A percentile compares a stretch with the other conserved stretches of the same genome.
These are phyloP conservation scores for Colletotrichum phormii DNA, from an alignment of 2,329 filamentous ascomycete genomes.

Conservation along the genomic window DNA sequence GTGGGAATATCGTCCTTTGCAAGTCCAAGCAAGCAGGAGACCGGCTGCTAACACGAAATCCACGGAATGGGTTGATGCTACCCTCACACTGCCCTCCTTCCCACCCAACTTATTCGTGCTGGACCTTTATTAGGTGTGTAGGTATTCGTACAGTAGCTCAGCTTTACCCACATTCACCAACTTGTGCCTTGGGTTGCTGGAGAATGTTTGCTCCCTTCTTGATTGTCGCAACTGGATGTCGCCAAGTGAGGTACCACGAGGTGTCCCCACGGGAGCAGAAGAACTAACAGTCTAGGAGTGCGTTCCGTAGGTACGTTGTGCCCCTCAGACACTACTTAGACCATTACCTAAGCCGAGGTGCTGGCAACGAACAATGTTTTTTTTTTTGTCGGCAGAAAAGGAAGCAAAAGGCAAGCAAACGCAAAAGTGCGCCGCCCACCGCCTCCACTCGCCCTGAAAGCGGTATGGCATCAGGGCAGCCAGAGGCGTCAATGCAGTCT, in stretches of 20 bases:
- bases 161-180: background rate
- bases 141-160: too few species aligned
- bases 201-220: background rate
- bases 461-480: slow-evolving; percentile 36
- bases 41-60: slow-evolving; percentile 1
- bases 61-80: slow-evolving; percentile 11
- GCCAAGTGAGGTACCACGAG: background rate
- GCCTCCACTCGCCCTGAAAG: slow-evolving; percentile 30
- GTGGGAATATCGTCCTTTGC: slow-evolving; percentile 19
- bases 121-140: too few species aligned
- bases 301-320: background rate
- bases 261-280: background rate
- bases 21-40: slow-evolving; percentile 28
- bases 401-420: slow-evolving; percentile 1
- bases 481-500: background rate
- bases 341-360: background rate
- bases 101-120: background rate
- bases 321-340: background rate
- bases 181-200: background rate
- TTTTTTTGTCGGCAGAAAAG: slow-evolving; percentile 29
- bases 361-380: background rate
- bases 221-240: background rate
- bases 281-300: background rate
- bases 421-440: slow-evolving; percentile 32
- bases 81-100: background rate